These are phyloP conservation scores for Candida coleopterorum DNA, from an alignment of 805 yeast species.

Conservation along the genomic window DNA sequence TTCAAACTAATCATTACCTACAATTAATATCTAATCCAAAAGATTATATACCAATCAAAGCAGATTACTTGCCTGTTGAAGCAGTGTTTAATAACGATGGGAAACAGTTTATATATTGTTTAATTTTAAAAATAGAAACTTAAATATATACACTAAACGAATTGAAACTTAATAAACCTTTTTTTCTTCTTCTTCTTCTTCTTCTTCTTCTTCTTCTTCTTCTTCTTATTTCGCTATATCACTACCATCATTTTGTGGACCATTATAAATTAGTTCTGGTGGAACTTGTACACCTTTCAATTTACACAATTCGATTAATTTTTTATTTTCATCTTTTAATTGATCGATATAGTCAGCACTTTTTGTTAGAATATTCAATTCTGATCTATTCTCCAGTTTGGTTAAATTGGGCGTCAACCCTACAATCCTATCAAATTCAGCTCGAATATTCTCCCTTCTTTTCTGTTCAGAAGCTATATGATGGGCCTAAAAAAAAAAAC, in stretches of 20 bases:
- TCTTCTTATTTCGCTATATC: constrained; percentile 9
- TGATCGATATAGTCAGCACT: constrained; percentile 51
- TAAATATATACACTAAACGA: constrained; percentile 4
- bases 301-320: constrained; percentile 38
- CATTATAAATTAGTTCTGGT: constrained; percentile 28
- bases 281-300: constrained; percentile 40
- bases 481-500: constrained; percentile 54
- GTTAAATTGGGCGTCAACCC: constrained; percentile 68
- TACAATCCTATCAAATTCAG: constrained; percentile 75
- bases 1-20: neutral
- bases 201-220: neutral
- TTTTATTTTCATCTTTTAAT: constrained; percentile 46
- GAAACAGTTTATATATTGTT: constrained; percentile 11
- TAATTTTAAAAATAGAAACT: constrained; percentile 15
- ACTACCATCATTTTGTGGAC: constrained; percentile 19
- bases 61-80: constrained; percentile 17
- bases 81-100: constrained; percentile 11
- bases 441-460: constrained; percentile 78
- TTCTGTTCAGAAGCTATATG: constrained; percentile 86
- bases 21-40: constrained; percentile 2
- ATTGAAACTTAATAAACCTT: neutral
- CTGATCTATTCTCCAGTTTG: constrained; percentile 73
- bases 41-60: neutral
- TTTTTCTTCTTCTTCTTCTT: too few species aligned
- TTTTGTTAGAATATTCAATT: constrained; percentile 66